Conservation (phyloP, 495 filamentous ascomycete species). For the Xylaria venustula region DNA sequence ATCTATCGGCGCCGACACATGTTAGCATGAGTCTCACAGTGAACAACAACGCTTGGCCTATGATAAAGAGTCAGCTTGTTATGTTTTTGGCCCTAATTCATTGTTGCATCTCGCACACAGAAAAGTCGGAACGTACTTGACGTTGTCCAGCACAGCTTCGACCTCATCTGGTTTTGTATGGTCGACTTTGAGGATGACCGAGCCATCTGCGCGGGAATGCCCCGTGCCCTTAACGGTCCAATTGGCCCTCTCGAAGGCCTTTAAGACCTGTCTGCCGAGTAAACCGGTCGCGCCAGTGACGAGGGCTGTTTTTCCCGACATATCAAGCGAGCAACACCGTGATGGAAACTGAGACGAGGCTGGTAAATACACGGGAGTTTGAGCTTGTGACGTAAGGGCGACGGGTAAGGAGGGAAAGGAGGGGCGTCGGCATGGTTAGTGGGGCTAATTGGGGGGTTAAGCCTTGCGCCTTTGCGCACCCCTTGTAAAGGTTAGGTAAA, state of each 20-base stretch:
- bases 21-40: conserved; percentile 57
- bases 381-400: conserved; percentile 6
- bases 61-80: too few species aligned
- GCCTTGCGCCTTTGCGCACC: too few species aligned
- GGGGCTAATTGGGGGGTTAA: too few species aligned
- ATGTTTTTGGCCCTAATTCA: too few species aligned
- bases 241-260: conserved; percentile 64
- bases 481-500: too few species aligned
- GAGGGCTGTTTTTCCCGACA: conserved; percentile 56
- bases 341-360: not conserved
- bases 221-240: conserved; percentile 87
- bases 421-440: not conserved
- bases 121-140: conserved; percentile 51
- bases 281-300: conserved; percentile 86
- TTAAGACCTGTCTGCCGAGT: conserved; percentile 77
- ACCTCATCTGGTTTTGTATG: conserved; percentile 62
- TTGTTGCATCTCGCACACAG: not conserved
- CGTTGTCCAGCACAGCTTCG: conserved; percentile 58
- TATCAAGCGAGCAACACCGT: not conserved
- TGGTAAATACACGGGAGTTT: not conserved
- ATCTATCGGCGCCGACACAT: not conserved
- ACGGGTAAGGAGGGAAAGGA: not conserved
- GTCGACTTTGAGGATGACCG: conserved; percentile 73
- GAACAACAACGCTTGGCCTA: conserved; percentile 79
- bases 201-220: conserved; percentile 66